Evolutionary conservation across 768 basidiomycete species (phyloP).

Genomic region (Cyclocybe cylindracea): DNA sequence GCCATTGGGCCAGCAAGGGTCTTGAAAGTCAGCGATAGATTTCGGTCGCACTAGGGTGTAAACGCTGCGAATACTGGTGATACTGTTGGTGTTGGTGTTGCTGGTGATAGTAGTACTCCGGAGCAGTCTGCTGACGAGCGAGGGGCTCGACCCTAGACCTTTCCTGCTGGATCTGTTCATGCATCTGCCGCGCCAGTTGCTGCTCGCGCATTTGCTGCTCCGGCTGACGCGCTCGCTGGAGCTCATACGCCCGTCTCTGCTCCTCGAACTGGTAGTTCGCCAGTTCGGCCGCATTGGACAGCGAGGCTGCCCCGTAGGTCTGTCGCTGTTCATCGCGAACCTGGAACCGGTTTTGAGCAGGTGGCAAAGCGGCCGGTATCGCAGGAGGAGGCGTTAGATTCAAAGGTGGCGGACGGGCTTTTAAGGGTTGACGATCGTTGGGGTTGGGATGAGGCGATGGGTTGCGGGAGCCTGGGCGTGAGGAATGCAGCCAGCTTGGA

Average conservation of each 20-base stretch:
- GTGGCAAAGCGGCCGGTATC: constrained; percentile 3
- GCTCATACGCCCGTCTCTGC: constrained; percentile 10
- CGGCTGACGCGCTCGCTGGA: constrained; percentile 6
- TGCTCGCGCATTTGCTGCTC: neutral
- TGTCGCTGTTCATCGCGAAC: neutral
- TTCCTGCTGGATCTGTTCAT: constrained; percentile 9
- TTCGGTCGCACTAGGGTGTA: neutral
- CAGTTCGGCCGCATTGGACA: constrained; percentile 7
- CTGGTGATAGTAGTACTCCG: constrained; percentile 1
- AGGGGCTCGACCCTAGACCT: constrained; percentile 1
- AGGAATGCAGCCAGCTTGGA: too few relatives aligned
- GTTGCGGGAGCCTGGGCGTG: constrained; percentile 8
- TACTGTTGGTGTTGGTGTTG: constrained; percentile 3
- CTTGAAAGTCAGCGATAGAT: too few relatives aligned
- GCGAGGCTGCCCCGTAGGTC: neutral
- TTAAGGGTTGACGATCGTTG: neutral
- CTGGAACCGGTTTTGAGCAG: constrained; percentile 1
- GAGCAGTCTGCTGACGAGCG: neutral
- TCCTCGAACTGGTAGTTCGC: constrained; percentile 21
- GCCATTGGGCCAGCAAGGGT: too few relatives aligned
- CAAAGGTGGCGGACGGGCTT: neutral
- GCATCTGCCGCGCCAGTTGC: constrained; percentile 5
- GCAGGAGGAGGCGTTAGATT: too few relatives aligned
- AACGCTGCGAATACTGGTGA: constrained; percentile 1
- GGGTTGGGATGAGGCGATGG: constrained; percentile 9